phyloP scores from a whole-genome alignment of 2,329 filamentous ascomycete species.

The Camptophora hylomeconis region DNA sequence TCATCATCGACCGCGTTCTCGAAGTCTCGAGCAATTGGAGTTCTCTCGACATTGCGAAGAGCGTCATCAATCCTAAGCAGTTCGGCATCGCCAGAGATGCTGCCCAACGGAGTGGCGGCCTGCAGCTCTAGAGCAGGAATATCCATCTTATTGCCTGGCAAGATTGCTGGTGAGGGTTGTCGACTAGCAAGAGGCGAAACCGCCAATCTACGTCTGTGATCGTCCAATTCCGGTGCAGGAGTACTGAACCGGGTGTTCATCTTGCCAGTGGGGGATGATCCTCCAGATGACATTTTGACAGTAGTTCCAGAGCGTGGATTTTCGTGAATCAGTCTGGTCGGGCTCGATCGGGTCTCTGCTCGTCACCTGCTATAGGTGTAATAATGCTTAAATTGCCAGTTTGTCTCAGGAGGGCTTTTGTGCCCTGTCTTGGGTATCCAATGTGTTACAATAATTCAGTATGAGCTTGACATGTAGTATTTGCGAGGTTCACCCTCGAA shows the following conservation, averaged over 20 bases:
- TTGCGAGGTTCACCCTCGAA: too few species aligned
- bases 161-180: constrained; percentile 38
- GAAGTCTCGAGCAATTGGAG: constrained; percentile 58
- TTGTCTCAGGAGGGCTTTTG: too few species aligned
- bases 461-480: too few species aligned
- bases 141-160: constrained; percentile 36
- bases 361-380: too few species aligned
- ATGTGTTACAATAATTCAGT: too few species aligned
- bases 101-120: constrained; percentile 15
- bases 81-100: constrained; percentile 24
- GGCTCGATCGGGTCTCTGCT: too few species aligned
- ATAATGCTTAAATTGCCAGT: too few species aligned
- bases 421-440: too few species aligned
- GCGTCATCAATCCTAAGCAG: constrained; percentile 26
- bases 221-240: constrained; percentile 58
- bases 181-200: constrained; percentile 1
- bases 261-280: constrained; percentile 52
- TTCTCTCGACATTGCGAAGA: constrained; percentile 8
- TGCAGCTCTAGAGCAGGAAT: constrained; percentile 18
- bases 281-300: constrained; percentile 31
- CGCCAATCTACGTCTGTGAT: constrained; percentile 51
- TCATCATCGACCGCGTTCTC: constrained; percentile 67
- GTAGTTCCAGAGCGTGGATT: too few species aligned
- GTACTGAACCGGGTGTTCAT: constrained; percentile 50
- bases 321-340: too few species aligned